Conservation (phyloP, 768 basidiomycete genomes). For the Boletus speciosus region DNA sequence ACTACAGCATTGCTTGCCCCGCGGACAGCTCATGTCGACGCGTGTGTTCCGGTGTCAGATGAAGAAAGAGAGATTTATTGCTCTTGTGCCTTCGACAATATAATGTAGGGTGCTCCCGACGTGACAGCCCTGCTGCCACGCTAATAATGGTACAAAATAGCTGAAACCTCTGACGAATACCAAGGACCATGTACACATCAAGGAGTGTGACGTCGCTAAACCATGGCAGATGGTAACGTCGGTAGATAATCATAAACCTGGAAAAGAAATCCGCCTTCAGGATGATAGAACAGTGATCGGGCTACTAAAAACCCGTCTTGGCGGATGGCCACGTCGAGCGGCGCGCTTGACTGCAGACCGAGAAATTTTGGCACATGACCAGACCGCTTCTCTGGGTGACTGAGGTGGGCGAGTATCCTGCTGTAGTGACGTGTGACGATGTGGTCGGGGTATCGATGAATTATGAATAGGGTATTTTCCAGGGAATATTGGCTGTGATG, state of each 20-base stretch:
- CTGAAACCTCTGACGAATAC: slow-evolving; percentile 1
- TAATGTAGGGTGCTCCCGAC: not conserved
- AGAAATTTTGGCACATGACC: slow-evolving; percentile 34
- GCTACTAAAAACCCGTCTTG: slow-evolving; percentile 22
- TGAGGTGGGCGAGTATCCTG: slow-evolving; percentile 4
- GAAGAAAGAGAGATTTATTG: not conserved
- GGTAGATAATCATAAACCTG: slow-evolving; percentile 10
- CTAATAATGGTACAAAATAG: slow-evolving; percentile 20
- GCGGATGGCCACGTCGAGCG: slow-evolving; percentile 20
- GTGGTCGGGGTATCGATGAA: slow-evolving; percentile 7
- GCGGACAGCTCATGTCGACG: not conserved
- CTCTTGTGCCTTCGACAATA: not conserved
- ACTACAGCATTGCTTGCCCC: not conserved
- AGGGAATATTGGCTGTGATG: slow-evolving; percentile 4
- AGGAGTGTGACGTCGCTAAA: slow-evolving; percentile 12
- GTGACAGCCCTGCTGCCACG: slow-evolving; percentile 16
- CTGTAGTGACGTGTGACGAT: slow-evolving; percentile 8
- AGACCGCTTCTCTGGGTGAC: slow-evolving; percentile 12
- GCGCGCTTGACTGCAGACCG: slow-evolving; percentile 25
- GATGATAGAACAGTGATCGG: slow-evolving; percentile 15
- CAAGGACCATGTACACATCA: slow-evolving; percentile 11
- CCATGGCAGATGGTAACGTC: not conserved
- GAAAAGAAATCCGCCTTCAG: not conserved
- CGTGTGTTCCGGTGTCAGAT: not conserved
- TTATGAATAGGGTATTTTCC: slow-evolving; percentile 6